Percentiles rank a stretch among this genome's conserved stretches.
phyloP scores from a whole-genome alignment of 2,329 filamentous ascomycete species.

The Fusarium sulawesiense region DNA sequence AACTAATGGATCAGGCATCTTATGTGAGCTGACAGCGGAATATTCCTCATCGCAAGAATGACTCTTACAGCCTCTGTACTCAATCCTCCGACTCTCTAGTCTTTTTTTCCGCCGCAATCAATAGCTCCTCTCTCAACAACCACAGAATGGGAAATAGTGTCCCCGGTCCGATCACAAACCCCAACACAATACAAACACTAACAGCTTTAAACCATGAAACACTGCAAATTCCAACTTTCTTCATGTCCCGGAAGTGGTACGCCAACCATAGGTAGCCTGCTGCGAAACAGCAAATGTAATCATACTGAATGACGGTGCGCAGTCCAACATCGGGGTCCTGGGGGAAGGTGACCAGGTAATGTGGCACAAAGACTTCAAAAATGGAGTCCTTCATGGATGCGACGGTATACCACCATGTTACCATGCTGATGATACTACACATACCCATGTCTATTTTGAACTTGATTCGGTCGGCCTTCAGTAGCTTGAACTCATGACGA shows the following conservation, averaged over 20 bases:
- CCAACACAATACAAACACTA: constrained; percentile 2
- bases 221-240: constrained; percentile 28
- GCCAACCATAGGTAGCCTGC: constrained; percentile 42
- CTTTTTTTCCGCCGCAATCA: not conserved
- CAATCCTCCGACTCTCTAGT: not conserved
- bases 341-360: constrained; percentile 38
- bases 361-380: constrained; percentile 39
- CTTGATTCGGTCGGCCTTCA: not conserved
- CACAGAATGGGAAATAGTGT: constrained; percentile 33
- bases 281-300: constrained; percentile 40
- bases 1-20: not conserved
- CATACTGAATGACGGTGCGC: constrained; percentile 45
- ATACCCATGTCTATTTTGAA: constrained; percentile 10
- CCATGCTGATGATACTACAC: constrained; percentile 10
- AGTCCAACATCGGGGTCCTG: constrained; percentile 22
- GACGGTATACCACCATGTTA: constrained; percentile 38
- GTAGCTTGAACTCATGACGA: not conserved
- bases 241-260: constrained; percentile 41
- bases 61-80: accelerated
- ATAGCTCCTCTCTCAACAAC: constrained; percentile 36
- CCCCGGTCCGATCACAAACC: constrained; percentile 20
- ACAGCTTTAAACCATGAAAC: constrained; percentile 14
- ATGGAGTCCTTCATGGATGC: constrained; percentile 4
- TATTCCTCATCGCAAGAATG: not conserved
- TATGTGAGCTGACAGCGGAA: not conserved